These are phyloP conservation scores for Capronia americana DNA, from an alignment of 2,329 filamentous ascomycete species.

Conservation along the genomic window DNA sequence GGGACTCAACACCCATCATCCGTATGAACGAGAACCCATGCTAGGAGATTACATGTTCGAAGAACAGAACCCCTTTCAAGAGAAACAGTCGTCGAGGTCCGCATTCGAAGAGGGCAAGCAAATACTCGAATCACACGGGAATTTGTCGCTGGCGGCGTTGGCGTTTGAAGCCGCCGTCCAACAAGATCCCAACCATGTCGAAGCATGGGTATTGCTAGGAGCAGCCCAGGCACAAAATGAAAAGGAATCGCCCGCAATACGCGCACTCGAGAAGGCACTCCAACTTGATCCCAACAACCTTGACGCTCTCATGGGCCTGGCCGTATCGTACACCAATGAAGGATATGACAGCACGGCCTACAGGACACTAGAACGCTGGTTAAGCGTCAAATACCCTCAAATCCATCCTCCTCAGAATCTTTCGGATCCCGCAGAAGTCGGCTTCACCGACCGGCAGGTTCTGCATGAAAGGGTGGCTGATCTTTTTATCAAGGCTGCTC, in stretches of 20 bases:
- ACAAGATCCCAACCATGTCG: constrained; percentile 82
- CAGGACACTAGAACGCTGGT: constrained; percentile 93
- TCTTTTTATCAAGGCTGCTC: constrained; percentile 89
- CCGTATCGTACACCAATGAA: constrained; percentile 98
- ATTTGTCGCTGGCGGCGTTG: constrained; percentile 88
- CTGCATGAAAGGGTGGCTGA: constrained; percentile 90
- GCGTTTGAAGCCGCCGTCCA: constrained; percentile 96
- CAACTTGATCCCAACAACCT: constrained; percentile 87
- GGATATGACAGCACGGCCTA: constrained; percentile 98
- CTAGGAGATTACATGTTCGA: constrained; percentile 94
- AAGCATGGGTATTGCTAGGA: constrained; percentile 92
- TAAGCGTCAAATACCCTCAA: constrained; percentile 90
- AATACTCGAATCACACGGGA: constrained; percentile 92
- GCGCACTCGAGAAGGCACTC: constrained; percentile 87
- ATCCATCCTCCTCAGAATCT: constrained; percentile 76
- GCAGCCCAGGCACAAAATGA: constrained; percentile 97
- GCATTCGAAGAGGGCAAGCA: constrained; percentile 92
- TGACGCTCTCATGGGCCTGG: constrained; percentile 89
- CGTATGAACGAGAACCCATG: constrained; percentile 65
- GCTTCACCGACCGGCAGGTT: constrained; percentile 89
- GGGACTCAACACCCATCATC: constrained; percentile 69
- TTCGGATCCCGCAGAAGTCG: constrained; percentile 75
- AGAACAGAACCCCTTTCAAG: constrained; percentile 86
- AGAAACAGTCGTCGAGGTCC: constrained; percentile 63
- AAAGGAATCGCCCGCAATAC: constrained; percentile 94